phyloP scores from a whole-genome alignment of 2,329 filamentous ascomycete species.

The Aspergillus neoniger region DNA sequence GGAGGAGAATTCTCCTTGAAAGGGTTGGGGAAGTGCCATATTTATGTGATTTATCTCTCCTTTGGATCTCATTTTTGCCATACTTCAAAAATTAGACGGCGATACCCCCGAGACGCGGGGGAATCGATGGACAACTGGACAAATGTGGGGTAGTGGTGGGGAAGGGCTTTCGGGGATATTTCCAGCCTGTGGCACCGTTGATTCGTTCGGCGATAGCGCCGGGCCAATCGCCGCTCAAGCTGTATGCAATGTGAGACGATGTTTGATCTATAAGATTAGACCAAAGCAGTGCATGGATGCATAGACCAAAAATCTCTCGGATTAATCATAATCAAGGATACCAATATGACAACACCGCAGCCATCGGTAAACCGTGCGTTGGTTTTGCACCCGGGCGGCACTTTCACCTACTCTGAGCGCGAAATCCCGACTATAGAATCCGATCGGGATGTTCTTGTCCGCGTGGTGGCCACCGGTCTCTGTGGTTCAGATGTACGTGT shows the following conservation, averaged over 20 bases:
- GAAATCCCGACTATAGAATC: conserved; percentile 22
- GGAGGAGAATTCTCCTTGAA: neutral
- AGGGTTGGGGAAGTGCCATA: neutral
- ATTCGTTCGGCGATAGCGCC: neutral
- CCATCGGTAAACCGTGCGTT: neutral
- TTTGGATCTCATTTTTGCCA: neutral
- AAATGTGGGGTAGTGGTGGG: neutral
- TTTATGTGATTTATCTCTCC: neutral
- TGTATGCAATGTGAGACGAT: too few species aligned
- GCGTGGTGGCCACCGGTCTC: conserved; percentile 78
- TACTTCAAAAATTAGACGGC: neutral
- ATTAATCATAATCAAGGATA: neutral
- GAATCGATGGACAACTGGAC: neutral
- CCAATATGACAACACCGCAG: neutral
- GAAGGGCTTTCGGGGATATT: neutral
- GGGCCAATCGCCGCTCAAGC: neutral
- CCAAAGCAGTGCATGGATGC: neutral
- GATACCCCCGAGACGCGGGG: neutral
- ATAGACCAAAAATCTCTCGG: neutral
- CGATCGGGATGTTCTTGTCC: conserved; percentile 70
- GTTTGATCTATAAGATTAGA: neutral
- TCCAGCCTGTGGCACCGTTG: neutral
- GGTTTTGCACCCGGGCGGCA: neutral
- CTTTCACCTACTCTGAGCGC: conserved; percentile 6
- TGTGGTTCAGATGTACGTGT: conserved; percentile 72